phyloP scores from a whole-genome alignment of 148 eudicot species.

The Rhododendron simsii region DNA sequence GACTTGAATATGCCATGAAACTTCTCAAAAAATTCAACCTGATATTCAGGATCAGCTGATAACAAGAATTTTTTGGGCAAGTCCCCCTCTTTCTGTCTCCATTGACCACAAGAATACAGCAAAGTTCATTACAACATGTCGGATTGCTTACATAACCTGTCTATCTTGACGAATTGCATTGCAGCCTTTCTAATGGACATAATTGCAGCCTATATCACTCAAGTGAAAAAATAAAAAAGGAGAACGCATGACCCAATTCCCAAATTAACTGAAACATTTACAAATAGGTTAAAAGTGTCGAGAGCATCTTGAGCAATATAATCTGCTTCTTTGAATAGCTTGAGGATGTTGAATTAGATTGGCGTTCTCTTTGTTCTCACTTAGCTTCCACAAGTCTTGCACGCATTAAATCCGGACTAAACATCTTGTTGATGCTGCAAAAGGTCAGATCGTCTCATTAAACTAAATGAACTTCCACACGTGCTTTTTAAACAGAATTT shows the following conservation, averaged over 20 bases:
- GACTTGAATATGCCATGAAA: background rate
- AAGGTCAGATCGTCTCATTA: conserved; percentile 3
- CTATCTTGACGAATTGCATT: background rate
- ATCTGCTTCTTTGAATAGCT: background rate
- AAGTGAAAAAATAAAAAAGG: background rate
- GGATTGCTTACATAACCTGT: background rate
- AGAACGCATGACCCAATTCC: background rate
- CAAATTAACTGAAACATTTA: background rate
- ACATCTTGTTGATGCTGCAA: conserved; percentile 62
- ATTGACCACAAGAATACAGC: background rate
- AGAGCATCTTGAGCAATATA: background rate
- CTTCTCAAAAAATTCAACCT: background rate
- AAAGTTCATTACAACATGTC: no score
- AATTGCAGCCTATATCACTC: background rate
- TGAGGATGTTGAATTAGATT: background rate
- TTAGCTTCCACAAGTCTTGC: conserved; percentile 52
- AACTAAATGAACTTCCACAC: background rate
- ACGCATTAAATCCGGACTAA: conserved; percentile 50
- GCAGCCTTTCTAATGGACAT: background rate
- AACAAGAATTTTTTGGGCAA: background rate
- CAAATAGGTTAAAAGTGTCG: background rate
- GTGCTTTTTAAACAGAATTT: background rate
- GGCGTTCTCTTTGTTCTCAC: conserved; percentile 25
- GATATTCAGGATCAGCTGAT: background rate
- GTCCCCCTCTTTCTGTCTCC: background rate